Evolutionary conservation across 2,329 filamentous ascomycete species (phyloP), one percentile per base, ranked within the genome.

Genomic region (Sporothrix protearum): DNA sequence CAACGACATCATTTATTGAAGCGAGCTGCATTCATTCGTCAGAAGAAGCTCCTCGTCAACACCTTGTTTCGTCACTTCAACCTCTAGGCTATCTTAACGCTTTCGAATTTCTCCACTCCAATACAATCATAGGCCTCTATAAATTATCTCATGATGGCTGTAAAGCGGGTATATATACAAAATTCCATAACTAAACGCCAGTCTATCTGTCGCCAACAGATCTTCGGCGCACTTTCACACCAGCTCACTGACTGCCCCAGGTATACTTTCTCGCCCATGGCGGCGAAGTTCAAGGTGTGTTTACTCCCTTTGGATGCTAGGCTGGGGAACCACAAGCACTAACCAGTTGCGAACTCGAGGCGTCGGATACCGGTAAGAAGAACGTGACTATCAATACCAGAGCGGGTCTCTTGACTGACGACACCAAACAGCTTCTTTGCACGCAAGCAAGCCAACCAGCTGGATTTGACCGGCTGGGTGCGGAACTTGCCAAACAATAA

Each of bases 211-310:
- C 42, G 12, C 14, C 22, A 45, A 47, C 59, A 12, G 7, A 2
- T 30, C 19, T 28, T 19, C 19, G 4, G 61, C n/a, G 22, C 25
- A 2, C 25, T 10, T 25, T 16, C 19, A 19, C 59, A 10, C 7
- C 51, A 51, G 22, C 19, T 10, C 25, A 59, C 42, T 5, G 2
- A 36, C 5, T 42, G 42, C 16, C 30, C 12, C 66, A 90, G 87
- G 80, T 89, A 42, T 88, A 87, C 75, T 91, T 90, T 77, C 80
- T 86, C 19, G 90, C 89, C 72, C 88, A 92, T 76, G 91, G 90
- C 70, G 84, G 84, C 16, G 75, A 75, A 51, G 91, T 93, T 14
- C 91, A 93, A 85, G 91, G 91, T 89, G 10, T 14, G 47, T 51
- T 10, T 42, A 3, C 14, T 25, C 33, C 33, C 33, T 3, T 36